Conservation (phyloP, 805 yeast genomes). For the Metschnikowia colocasiae region DNA sequence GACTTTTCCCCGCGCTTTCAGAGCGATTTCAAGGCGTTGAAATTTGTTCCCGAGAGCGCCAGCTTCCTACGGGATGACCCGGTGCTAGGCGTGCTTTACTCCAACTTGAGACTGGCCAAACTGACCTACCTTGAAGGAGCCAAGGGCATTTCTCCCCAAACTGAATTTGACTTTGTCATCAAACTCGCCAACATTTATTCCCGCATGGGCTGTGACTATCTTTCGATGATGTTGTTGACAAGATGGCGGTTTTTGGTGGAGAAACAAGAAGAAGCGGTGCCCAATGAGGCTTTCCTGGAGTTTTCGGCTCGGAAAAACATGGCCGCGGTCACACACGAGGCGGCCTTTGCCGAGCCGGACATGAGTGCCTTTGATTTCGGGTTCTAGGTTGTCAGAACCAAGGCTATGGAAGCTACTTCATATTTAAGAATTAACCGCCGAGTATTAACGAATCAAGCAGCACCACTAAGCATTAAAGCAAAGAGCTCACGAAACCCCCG, state of each 20-base stretch:
- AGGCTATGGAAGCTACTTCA: too few relatives aligned
- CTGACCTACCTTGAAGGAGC: conserved; percentile 50
- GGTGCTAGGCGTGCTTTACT: conserved; percentile 64
- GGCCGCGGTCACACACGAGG: conserved; percentile 33
- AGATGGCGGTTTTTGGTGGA: conserved; percentile 59
- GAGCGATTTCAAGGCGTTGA: conserved; percentile 13
- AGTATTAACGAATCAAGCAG: too few relatives aligned
- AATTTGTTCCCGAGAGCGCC: conserved; percentile 19
- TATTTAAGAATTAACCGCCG: too few relatives aligned
- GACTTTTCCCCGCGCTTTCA: conserved; percentile 23
- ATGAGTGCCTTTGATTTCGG: conserved; percentile 67
- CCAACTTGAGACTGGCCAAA: conserved; percentile 53
- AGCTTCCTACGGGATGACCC: conserved; percentile 75
- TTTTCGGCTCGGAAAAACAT: conserved; percentile 11
- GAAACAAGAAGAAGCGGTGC: background rate
- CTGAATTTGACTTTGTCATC: conserved; percentile 60
- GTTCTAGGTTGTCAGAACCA: conserved; percentile 8
- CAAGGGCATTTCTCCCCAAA: conserved; percentile 35
- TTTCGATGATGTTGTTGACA: conserved; percentile 58
- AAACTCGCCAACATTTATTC: conserved; percentile 65
- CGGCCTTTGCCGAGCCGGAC: conserved; percentile 66
- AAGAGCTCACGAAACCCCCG: too few relatives aligned
- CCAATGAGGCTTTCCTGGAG: conserved; percentile 16
- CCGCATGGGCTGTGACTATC: conserved; percentile 88
- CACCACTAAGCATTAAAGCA: too few relatives aligned